Base-by-base conservation (phyloP, 805 yeast genomes). In the Cyberlindnera misumaiensis region DNA sequence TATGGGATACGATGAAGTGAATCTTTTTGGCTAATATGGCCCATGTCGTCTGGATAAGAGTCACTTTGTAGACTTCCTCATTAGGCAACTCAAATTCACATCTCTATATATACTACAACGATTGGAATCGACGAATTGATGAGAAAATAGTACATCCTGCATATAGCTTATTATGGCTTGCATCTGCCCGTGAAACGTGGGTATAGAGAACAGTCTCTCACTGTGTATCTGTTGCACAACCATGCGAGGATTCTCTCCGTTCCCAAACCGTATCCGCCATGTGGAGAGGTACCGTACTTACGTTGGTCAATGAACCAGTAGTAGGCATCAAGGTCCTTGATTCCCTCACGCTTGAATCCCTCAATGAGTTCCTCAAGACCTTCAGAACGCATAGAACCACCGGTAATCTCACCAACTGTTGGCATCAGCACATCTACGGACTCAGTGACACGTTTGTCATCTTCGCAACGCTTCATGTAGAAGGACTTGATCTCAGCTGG, bases 361-460 rank as follows among this genome's bases (percentile, higher is more conserved):
- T 78, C 95, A 53, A 83, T 60, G 53, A 93, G 73, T 64, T 90
- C 97, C 32, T 86, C 87, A 43, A 73, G 66, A 54, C 78, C 77
- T 46, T 73, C 77, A 49, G 87, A 88, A 76, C 99, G 89, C 99
- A 93, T 93, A 34, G 97, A 90, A 43, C 98, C 99, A 64, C 99
- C 99, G 33, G 95, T 86, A 56, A 93, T 83, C 68, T 93, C 99
- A 61, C 99, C 99, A 42, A 93, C 99, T 53, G 86, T 90, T 55
- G 99, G 99, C 96, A 93, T 89, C 60, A 93, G 73, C 28, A 93
- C 96, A 65, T 93, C 99, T 32, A 93, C 98, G 36, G 96, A 85
- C 67, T 94, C 98, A 40, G 99, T 93, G 55, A 93, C 97, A 58
- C 96, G 76, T 43, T 81, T 82, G 58, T 90, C 97, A 55, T 87